A percentile compares a stretch with the other conserved stretches of the same genome.
phyloP scores from a whole-genome alignment of 179 eudicot species.

The Silene vulgaris region DNA sequence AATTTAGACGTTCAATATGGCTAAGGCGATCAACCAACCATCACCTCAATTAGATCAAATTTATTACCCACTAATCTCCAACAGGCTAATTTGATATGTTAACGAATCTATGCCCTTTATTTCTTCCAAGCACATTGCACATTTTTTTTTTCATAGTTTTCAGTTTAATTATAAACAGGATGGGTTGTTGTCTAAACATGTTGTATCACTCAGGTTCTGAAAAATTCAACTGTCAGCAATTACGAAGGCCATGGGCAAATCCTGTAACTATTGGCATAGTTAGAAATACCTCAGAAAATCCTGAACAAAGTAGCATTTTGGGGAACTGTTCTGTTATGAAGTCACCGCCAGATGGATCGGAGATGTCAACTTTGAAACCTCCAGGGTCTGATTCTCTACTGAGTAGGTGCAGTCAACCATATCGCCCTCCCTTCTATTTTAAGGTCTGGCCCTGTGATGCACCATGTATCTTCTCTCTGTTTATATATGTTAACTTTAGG shows the following conservation, averaged over 20 bases:
- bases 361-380: slow-evolving; percentile 18
- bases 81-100: not conserved
- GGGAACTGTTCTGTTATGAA: slow-evolving; percentile 29
- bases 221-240: slow-evolving; percentile 10
- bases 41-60: not conserved
- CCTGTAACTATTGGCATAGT: slow-evolving; percentile 12
- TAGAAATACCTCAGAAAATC: slow-evolving; percentile 16
- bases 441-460: slow-evolving; percentile 26
- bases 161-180: slow-evolving; percentile 9
- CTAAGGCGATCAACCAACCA: not conserved
- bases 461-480: not conserved
- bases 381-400: slow-evolving; percentile 24
- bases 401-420: slow-evolving; percentile 36
- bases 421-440: slow-evolving; percentile 35
- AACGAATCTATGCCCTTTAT: too few relatives aligned
- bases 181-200: not conserved
- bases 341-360: slow-evolving; percentile 17
- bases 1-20: not conserved
- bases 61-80: not conserved
- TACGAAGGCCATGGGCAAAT: slow-evolving; percentile 15
- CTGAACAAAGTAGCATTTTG: slow-evolving; percentile 25
- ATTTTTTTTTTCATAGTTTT: not conserved
- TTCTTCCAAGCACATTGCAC: not conserved
- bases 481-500: not conserved
- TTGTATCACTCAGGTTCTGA: slow-evolving; percentile 16